Conservation (phyloP, 352 stramenopile genomes). For the Phytophthora vignae region DNA sequence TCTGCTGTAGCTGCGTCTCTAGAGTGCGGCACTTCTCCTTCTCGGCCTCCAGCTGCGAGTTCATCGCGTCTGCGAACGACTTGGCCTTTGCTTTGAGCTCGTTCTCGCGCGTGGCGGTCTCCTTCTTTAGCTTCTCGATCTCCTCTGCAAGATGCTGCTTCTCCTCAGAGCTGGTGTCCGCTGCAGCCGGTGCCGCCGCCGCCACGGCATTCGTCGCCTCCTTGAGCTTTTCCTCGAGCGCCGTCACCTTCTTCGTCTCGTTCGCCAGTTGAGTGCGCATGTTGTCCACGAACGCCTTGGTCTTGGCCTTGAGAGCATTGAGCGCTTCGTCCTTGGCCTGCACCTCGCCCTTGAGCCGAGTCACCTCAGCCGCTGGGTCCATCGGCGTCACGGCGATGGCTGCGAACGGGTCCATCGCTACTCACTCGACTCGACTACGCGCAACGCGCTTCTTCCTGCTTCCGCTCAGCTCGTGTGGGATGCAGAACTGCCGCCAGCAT, state of each 20-base stretch:
- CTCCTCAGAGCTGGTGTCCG: constrained; percentile 13
- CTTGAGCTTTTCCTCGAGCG: constrained; percentile 64
- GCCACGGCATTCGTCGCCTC: neutral
- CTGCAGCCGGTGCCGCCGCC: neutral
- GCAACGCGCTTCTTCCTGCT: neutral
- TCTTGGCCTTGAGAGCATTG: constrained; percentile 86
- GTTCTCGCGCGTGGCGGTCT: constrained; percentile 57
- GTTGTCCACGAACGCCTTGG: constrained; percentile 86
- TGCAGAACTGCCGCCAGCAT: constrained; percentile 23
- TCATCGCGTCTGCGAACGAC: constrained; percentile 74
- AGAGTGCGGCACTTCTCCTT: constrained; percentile 61
- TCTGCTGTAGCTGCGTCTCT: constrained; percentile 63
- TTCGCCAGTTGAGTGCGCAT: constrained; percentile 67
- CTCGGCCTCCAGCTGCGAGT: constrained; percentile 64
- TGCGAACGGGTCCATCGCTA: constrained; percentile 27
- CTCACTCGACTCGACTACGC: neutral
- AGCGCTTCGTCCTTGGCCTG: constrained; percentile 82
- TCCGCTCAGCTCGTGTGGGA: constrained; percentile 26
- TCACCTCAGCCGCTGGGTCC: constrained; percentile 56
- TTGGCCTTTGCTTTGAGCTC: constrained; percentile 79
- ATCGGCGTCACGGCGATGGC: constrained; percentile 8
- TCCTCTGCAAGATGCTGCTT: constrained; percentile 31
- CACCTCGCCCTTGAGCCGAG: constrained; percentile 64
- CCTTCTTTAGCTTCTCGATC: constrained; percentile 56
- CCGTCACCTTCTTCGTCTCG: constrained; percentile 74